phyloP scores from a whole-genome alignment of 495 filamentous ascomycete species.

The Xylaria flabelliformis region DNA sequence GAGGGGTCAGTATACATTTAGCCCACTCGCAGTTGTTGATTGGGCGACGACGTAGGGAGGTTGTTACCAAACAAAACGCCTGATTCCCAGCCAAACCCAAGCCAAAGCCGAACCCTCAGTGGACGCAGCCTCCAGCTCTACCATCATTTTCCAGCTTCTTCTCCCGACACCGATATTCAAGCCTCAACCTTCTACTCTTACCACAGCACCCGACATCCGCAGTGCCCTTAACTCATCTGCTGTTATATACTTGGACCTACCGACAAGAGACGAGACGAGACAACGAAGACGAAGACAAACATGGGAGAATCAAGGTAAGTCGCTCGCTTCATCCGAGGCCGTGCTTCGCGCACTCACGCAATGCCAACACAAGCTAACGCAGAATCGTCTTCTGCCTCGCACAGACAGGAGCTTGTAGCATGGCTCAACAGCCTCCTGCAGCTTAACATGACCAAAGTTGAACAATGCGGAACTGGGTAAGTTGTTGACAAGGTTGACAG shows the following conservation, averaged over 20 bases:
- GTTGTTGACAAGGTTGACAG: conserved; percentile 35
- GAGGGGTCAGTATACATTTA: not conserved
- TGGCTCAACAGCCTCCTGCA: conserved; percentile 98
- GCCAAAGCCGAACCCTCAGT: not conserved
- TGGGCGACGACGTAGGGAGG: conserved; percentile 12
- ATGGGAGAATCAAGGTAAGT: conserved; percentile 31
- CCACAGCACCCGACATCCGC: conserved; percentile 3
- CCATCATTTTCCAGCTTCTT: not conserved
- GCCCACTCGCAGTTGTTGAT: conserved; percentile 9
- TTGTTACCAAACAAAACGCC: conserved; percentile 15
- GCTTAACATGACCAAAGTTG: conserved; percentile 96
- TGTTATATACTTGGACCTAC: not conserved
- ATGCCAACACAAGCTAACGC: not conserved
- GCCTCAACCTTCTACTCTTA: not conserved
- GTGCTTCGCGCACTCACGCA: not conserved
- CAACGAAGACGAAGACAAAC: not conserved
- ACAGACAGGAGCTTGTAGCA: conserved; percentile 92
- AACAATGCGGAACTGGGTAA: conserved; percentile 99
- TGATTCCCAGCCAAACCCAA: not conserved
- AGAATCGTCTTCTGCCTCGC: not conserved
- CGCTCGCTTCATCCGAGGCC: not conserved
- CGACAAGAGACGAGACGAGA: not conserved
- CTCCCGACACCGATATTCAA: not conserved
- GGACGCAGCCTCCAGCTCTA: not conserved
- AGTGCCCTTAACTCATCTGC: not conserved